Conservation (phyloP, 441 rosid species). For the Biscutella laevigata region DNA sequence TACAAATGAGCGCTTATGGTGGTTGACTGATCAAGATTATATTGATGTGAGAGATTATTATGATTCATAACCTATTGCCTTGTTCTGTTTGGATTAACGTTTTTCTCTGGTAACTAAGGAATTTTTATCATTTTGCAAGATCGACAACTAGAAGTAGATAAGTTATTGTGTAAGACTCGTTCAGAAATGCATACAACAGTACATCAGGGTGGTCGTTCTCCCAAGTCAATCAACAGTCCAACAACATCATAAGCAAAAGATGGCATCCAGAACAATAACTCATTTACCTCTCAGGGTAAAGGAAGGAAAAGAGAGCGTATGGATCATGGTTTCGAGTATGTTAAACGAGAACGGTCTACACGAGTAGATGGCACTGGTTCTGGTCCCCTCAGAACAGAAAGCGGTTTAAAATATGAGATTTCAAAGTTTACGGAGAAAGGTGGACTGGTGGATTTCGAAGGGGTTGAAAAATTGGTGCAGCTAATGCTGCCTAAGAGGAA, state of each 20-base stretch:
- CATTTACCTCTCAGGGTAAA: slow-evolving; percentile 63
- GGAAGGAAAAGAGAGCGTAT: slow-evolving; percentile 91
- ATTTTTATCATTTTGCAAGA: slow-evolving; percentile 34
- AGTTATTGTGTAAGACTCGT: slow-evolving; percentile 54
- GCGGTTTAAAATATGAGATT: slow-evolving; percentile 56
- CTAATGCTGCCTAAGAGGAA: slow-evolving; percentile 57
- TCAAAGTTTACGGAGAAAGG: slow-evolving; percentile 73
- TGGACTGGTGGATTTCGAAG: slow-evolving; percentile 64
- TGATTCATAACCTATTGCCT: neutral
- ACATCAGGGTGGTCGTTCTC: slow-evolving; percentile 80
- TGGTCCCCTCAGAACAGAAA: slow-evolving; percentile 44
- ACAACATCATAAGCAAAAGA: slow-evolving; percentile 62
- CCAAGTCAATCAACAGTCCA: slow-evolving; percentile 70
- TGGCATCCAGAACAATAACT: slow-evolving; percentile 42
- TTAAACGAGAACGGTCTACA: slow-evolving; percentile 56
- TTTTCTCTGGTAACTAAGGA: neutral
- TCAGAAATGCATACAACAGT: slow-evolving; percentile 72
- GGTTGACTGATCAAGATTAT: slow-evolving; percentile 88
- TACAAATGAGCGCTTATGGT: slow-evolving; percentile 65
- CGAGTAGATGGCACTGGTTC: slow-evolving; percentile 63
- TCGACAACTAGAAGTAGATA: slow-evolving; percentile 79
- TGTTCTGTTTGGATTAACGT: neutral
- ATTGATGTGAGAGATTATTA: slow-evolving; percentile 56
- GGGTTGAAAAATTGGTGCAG: slow-evolving; percentile 74
- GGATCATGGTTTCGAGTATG: slow-evolving; percentile 66